A percentile compares a stretch with the other conserved stretches of the same genome.
These are phyloP conservation scores for Beverwykella pulmonaria DNA, from an alignment of 495 filamentous ascomycete species.

Conservation along the genomic window DNA sequence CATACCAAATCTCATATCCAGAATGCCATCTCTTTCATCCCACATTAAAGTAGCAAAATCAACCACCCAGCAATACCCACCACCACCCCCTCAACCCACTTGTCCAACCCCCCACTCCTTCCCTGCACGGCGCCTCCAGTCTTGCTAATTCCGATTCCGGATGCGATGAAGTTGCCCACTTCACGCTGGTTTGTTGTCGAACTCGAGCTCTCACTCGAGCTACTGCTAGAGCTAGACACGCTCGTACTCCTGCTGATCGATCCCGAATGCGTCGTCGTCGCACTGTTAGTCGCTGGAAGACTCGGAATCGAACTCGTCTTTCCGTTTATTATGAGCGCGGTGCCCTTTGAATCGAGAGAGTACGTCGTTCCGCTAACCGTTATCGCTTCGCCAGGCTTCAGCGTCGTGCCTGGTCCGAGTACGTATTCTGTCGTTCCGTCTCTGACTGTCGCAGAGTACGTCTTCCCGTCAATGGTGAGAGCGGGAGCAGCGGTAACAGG, in stretches of 20 bases:
- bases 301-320: constrained; percentile 28
- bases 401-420: constrained; percentile 38
- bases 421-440: constrained; percentile 41
- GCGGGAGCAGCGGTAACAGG: constrained; percentile 23
- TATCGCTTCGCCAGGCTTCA: constrained; percentile 44
- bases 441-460: constrained; percentile 37
- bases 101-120: constrained; percentile 22
- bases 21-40: neutral
- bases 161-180: constrained; percentile 29
- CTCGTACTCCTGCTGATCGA: constrained; percentile 19
- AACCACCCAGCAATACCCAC: constrained; percentile 33
- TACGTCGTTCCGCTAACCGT: constrained; percentile 43
- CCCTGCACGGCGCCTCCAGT: neutral
- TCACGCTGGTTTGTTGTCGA: constrained; percentile 12
- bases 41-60: constrained; percentile 20
- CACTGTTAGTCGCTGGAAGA: constrained; percentile 23
- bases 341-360: constrained; percentile 36
- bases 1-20: neutral
- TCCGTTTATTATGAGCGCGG: constrained; percentile 42
- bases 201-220: neutral
- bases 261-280: constrained; percentile 18
- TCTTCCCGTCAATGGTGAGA: constrained; percentile 34
- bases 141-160: constrained; percentile 22
- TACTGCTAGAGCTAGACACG: neutral
- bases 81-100: constrained; percentile 22